Evolutionary conservation across 139 green algal species (phyloP), one percentile per base, ranked within the genome.

Genomic region (Coccomyxa sp.): DNA sequence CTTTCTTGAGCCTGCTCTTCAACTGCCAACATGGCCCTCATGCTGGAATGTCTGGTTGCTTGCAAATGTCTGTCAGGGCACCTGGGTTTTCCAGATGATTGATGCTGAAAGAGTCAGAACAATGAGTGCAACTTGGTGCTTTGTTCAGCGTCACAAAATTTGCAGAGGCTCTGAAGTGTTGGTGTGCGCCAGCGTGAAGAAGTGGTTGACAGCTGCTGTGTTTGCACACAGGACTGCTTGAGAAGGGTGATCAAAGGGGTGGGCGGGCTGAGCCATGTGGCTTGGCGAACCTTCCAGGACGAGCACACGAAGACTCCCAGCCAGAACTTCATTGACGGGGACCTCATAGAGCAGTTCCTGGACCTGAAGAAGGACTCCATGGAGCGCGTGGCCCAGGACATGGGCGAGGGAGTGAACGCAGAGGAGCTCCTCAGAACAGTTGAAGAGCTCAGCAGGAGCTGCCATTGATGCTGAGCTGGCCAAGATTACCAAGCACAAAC

Each of bases 341-440:
- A 99, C 85, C 85, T 99, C 11, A 91, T 99, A 1, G 97, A 99
- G 90, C 84, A 88, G 32, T 97, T 98, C 81, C 82, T 98, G 58
- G 97, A 99, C 84, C 88, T 99, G 32, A 86, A 84, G 10, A 81
- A 82, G 9, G 85, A 94, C 15, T 80, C 74, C 14, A 83, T 87
- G 77, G 74, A 87, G 17, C 81, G 84, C 28, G 90, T 93, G 27
- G 90, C 86, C 0, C 63, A 71, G 63, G 63, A 71, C 13, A 87
- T 94, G 82, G 88, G 87, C 10, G 17, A 66, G n/a, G 88, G 86
- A 0, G 25, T 67, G 15, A 88, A 68, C 4, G 83, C 89, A 25
- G 91, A 94, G 58, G 89, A 83, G 58, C 77, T 88, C 11, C 59
- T 23, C 68, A 84, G 81, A n/a, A 77, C 77, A 51, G 88, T 97